phyloP scores from a whole-genome alignment of 108 stramenopile genomes.

The Aurantiochytrium sp. region DNA sequence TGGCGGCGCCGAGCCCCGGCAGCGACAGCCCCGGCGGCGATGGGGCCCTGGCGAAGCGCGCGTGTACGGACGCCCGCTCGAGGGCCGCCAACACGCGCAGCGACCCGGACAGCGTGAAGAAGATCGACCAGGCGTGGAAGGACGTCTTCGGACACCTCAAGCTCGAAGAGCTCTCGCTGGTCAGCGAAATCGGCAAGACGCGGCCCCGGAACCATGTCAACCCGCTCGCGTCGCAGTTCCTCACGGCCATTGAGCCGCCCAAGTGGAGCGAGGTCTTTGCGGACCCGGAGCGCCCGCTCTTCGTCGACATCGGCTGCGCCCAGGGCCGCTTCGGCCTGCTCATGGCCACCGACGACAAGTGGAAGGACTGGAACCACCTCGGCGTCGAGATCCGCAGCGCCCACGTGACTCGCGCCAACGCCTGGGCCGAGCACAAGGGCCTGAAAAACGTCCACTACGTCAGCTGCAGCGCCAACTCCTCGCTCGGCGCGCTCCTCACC shows the following conservation, averaged over 20 bases:
- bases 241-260: not conserved
- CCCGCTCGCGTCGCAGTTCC: conserved; percentile 19
- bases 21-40: not conserved
- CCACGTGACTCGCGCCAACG: conserved; percentile 10
- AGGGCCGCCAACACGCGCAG: not conserved
- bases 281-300: not conserved
- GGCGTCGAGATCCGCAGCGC: not conserved
- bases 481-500: not conserved
- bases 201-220: conserved; percentile 21
- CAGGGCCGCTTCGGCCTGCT: conserved; percentile 24
- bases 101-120: not conserved
- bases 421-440: not conserved
- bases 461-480: not conserved
- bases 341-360: not conserved
- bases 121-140: conserved; percentile 10
- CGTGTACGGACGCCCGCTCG: not conserved
- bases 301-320: not conserved
- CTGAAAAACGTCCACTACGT: conserved; percentile 14
- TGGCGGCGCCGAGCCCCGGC: too few relatives aligned
- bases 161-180: not conserved
- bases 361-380: conserved; percentile 28
- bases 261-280: not conserved
- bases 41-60: not conserved
- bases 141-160: not conserved
- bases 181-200: not conserved